Percentiles rank a stretch among this genome's conserved stretches.
These are phyloP conservation scores for Hsuehochloa calcarea DNA, from an alignment of 176 grass and related monocot genomes.

Conservation along the genomic window DNA sequence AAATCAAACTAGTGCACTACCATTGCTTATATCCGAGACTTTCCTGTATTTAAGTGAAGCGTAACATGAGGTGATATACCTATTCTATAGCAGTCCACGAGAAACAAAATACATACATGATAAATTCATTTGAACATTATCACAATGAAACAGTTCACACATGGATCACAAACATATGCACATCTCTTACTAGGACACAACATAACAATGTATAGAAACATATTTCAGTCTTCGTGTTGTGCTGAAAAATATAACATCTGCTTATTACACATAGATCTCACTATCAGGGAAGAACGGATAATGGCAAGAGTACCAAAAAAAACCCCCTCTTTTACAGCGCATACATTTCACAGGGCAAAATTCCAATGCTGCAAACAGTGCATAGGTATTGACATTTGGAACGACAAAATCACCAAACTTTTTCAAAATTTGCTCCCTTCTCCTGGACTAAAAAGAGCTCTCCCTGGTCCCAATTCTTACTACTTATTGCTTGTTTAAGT, in stretches of 20 bases:
- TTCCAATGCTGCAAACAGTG: not conserved
- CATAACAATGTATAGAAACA: not conserved
- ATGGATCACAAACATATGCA: not conserved
- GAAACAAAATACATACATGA: not conserved
- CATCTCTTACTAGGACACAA: not conserved
- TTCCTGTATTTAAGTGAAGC: not conserved
- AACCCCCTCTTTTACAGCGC: not conserved
- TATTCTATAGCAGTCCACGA: not conserved
- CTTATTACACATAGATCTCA: not conserved
- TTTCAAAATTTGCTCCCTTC: not conserved
- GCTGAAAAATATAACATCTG: not conserved
- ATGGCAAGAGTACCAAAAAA: not conserved
- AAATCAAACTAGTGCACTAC: not conserved
- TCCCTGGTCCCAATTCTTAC: not conserved
- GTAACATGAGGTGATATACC: not conserved
- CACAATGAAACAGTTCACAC: not conserved
- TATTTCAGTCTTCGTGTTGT: not conserved
- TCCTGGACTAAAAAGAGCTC: not conserved
- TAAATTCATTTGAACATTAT: not conserved
- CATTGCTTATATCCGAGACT: not conserved
- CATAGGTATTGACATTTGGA: constrained; percentile 7
- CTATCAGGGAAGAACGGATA: not conserved
- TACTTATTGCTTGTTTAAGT: not conserved
- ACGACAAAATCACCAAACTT: constrained; percentile 21
- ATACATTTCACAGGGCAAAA: constrained; percentile 3